phyloP scores from a whole-genome alignment of 306 rosid species.

The Calophaca sinica region DNA sequence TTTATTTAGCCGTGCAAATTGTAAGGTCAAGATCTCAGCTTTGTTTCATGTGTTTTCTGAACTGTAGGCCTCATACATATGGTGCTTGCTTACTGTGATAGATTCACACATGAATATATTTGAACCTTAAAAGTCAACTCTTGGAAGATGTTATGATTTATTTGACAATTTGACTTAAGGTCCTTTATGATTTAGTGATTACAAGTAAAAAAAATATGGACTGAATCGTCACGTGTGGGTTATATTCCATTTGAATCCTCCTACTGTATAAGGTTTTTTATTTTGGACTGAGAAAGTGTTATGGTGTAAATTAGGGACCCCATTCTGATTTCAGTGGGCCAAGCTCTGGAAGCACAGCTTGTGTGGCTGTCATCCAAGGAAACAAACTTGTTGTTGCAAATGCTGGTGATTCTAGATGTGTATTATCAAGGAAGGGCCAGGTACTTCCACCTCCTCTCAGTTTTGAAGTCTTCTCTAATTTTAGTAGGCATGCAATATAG shows the following conservation, averaged over 20 bases:
- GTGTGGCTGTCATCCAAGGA: constrained; percentile 78
- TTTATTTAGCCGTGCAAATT: not conserved
- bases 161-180: constrained; percentile 19
- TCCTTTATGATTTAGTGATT: constrained; percentile 34
- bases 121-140: constrained; percentile 23
- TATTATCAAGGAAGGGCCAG: constrained; percentile 92
- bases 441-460: constrained; percentile 52
- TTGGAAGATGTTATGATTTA: constrained; percentile 14
- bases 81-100: constrained; percentile 26
- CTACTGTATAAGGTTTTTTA: constrained; percentile 25
- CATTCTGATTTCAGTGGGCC: constrained; percentile 94
- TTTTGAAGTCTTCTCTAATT: constrained; percentile 16
- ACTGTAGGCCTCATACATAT: not conserved
- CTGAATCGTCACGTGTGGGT: not conserved
- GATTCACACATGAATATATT: not conserved
- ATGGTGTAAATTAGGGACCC: constrained; percentile 77
- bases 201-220: constrained; percentile 21
- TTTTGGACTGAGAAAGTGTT: constrained; percentile 44
- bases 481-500: constrained; percentile 21
- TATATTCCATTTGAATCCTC: constrained; percentile 4
- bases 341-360: constrained; percentile 90
- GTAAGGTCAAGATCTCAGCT: constrained; percentile 22
- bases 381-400: constrained; percentile 85
- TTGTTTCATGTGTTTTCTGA: constrained; percentile 25
- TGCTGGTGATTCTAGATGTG: constrained; percentile 98